Evolutionary conservation across 371 early-diverging fungal genomes (phyloP), one percentile per base, ranked within the genome.

Genomic region (Mitosporidium daphniae): DNA sequence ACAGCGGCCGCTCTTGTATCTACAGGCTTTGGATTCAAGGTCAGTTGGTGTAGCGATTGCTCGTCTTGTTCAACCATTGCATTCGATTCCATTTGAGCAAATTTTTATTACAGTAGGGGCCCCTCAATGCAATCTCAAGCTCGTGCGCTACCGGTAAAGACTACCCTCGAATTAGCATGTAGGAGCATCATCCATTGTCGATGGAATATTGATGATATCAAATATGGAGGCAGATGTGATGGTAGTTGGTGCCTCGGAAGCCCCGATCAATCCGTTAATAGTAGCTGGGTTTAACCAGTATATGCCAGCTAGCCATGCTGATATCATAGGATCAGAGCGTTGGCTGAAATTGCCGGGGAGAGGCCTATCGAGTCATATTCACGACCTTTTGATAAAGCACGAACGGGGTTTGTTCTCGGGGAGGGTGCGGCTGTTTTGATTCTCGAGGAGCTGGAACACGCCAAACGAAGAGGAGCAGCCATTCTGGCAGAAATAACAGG

Each of bases 131-230:
- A 5, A 68, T 54, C 0, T 63, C 75, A 0, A 82, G 80, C 0
- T 80, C 86, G 0, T 84, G 86, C 33, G 67, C 82, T 0, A 77
- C 86, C 2, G 86, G 86, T 1, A 77, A 78, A 0, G 75, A 84
- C 33, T n/a, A n/a, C n/a, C n/a, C n/a, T n/a, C n/a, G n/a, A n/a
- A n/a, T n/a, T n/a, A n/a, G n/a, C n/a, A n/a, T n/a, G n/a, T n/a
- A n/a, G n/a, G n/a, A n/a, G n/a, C n/a, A n/a, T n/a, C n/a, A n/a
- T 50, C 78, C 0, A 53, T 84, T 17, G 82, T 78, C 14, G 82
- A 84, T 35, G 82, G 80, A 0, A 55, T 57, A 51, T 50, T 80
- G 16, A 71, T 75, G 36, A 84, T 84, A 34, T 56, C 59, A 27
- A 64, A 45, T 31, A 72, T 70, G 8, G 82, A 84, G 34, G 78